Evolutionary conservation across 441 rosid genomes (phyloP), one percentile per base, ranked within the genome.

Genomic region (Melastoma candidum): DNA sequence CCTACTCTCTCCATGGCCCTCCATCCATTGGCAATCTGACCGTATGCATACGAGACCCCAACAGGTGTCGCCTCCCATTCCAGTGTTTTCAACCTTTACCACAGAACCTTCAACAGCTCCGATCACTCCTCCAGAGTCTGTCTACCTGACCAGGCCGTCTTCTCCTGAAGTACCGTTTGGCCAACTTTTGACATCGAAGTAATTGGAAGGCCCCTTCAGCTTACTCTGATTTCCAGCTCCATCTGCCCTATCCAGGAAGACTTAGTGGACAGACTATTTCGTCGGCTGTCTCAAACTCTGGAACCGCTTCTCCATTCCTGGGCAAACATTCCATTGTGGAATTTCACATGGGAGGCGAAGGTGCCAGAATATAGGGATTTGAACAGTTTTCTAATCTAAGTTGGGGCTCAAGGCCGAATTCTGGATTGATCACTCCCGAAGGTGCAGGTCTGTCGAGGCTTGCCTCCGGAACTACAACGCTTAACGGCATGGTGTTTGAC

Each of bases 101-200:
- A 92, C 98, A 4, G 87, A 87, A 57, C 95, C 98, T 45, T 85
- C 95, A 17, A 92, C 98, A 11, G 96, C 98, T 51, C 81, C 96
- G 4, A 84, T 77, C 66, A 92, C 98, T 44, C 98, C 94, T 27
- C 85, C 96, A 0, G 98, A 88, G 58, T 84, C 88, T 41, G 82
- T 85, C 64, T 94, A 82, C 26, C 57, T 63, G 61, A 82, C 94
- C 32, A 87, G 89, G 13, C 96, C 98, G 53, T 85, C 96, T 8
- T 92, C 98, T 52, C 98, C 98, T 25, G 98, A 92, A 65, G 95
- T 92, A 44, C 98, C 96, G 7, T 92, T 73, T 79, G 95, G 96
- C 64, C 92, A 87, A 71, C 69, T 92, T 52, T 70, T 90, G 75
- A 76, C 96, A 11, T 87, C 98, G 82, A 61, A 71, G 76, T 57